Percentiles rank a stretch among this genome's conserved stretches.
phyloP scores from a whole-genome alignment of 2,329 filamentous ascomycete species.

The Alternaria postmessia region DNA sequence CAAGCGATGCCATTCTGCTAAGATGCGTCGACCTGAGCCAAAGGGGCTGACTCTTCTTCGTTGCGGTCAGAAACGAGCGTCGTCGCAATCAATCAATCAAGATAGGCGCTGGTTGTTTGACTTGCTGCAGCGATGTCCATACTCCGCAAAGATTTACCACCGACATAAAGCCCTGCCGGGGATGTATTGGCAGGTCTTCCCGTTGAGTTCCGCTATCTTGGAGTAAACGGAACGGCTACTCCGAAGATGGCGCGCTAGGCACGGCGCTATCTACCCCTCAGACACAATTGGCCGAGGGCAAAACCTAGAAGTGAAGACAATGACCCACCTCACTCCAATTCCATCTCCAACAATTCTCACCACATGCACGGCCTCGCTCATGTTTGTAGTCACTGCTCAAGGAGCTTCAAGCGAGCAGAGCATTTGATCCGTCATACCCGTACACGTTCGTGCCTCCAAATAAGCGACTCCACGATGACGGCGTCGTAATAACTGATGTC shows the following conservation, averaged over 20 bases:
- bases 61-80: neutral
- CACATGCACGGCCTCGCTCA: constrained; percentile 38
- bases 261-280: constrained; percentile 12
- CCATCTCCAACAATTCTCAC: constrained; percentile 26
- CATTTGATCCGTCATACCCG: constrained; percentile 43
- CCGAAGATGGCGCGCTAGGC: neutral
- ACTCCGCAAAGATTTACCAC: neutral
- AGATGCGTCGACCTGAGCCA: neutral
- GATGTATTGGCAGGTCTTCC: neutral
- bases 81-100: neutral
- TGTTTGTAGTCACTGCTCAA: constrained; percentile 38
- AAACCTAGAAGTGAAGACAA: constrained; percentile 4
- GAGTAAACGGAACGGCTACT: constrained; percentile 1
- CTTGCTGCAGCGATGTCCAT: neutral
- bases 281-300: constrained; percentile 2
- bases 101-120: neutral
- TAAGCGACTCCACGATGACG: neutral
- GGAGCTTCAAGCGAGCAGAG: constrained; percentile 42
- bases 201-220: constrained; percentile 8
- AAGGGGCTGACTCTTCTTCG: neutral
- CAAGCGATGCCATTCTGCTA: constrained; percentile 22
- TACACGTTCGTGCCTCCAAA: constrained; percentile 35
- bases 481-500: constrained; percentile 19
- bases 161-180: neutral
- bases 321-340: constrained; percentile 18